A percentile compares a stretch with the other conserved stretches of the same genome.
These are phyloP conservation scores for Sclerotinia sclerotiorum DNA, from an alignment of 2,329 filamentous ascomycete genomes.

Conservation along the genomic window DNA sequence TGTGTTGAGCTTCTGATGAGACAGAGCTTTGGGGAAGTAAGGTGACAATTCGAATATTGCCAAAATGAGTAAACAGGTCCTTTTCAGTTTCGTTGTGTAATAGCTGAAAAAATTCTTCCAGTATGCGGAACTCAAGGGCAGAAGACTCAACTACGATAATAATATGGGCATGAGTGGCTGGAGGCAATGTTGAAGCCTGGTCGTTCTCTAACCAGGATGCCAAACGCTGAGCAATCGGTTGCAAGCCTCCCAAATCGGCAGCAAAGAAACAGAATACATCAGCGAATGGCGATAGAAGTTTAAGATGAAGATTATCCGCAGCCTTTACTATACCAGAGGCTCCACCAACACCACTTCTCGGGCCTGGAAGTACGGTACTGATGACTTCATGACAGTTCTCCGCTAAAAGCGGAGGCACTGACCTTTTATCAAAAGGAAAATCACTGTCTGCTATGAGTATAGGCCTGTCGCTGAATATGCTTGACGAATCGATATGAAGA, in stretches of 20 bases:
- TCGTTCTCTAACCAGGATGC: conserved; percentile 31
- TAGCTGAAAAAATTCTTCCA: conserved; percentile 25
- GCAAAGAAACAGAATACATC: conserved; percentile 39
- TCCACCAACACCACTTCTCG: not conserved
- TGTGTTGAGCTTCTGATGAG: not conserved
- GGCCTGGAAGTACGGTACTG: no score
- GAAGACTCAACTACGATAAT: conserved; percentile 36
- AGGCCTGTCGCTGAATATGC: no score
- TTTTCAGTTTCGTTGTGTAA: not conserved
- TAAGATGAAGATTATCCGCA: conserved; percentile 30
- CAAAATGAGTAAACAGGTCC: not conserved
- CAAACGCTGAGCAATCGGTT: conserved; percentile 31
- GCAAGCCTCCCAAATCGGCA: conserved; percentile 34
- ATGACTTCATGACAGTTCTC: no score
- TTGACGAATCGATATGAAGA: no score
- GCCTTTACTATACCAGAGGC: not conserved
- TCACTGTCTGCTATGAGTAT: no score
- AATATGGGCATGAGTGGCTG: conserved; percentile 31
- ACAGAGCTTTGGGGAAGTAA: not conserved
- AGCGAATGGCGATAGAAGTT: conserved; percentile 34
- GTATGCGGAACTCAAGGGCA: conserved; percentile 25
- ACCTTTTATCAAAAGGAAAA: no score
- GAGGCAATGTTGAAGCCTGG: conserved; percentile 28
- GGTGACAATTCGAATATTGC: not conserved
- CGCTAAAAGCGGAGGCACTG: no score